Evolutionary conservation across 768 basidiomycete genomes (phyloP).

Genomic region (Podaxis sp.): DNA sequence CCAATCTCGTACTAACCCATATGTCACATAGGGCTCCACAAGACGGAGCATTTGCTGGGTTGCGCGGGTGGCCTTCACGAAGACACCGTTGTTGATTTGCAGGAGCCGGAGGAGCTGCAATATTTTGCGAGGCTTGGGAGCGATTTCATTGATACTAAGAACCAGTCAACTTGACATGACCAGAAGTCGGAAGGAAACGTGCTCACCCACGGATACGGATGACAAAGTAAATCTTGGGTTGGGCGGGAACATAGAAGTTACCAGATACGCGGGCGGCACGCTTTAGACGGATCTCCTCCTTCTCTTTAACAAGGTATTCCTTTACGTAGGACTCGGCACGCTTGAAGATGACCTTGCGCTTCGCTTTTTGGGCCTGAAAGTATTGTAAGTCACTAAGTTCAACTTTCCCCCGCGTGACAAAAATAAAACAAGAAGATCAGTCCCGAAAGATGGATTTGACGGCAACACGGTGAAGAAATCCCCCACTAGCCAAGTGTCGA

Average conservation of each 20-base stretch:
- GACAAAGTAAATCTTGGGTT: constrained; percentile 97
- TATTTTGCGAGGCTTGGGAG: constrained; percentile 99
- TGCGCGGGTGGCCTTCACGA: constrained; percentile 94
- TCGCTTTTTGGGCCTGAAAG: constrained; percentile 75
- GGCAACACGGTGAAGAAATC: constrained; percentile 47
- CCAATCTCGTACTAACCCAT: constrained; percentile 57
- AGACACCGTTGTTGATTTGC: constrained; percentile 99
- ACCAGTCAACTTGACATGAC: constrained; percentile 8
- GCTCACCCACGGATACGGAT: constrained; percentile 93
- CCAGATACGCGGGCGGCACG: constrained; percentile 87
- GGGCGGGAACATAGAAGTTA: constrained; percentile 96
- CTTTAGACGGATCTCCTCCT: constrained; percentile 94
- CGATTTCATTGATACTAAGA: constrained; percentile 96
- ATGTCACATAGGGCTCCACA: constrained; percentile 95
- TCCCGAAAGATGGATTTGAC: constrained; percentile 96
- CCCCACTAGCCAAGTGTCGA: constrained; percentile 76
- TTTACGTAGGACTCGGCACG: constrained; percentile 97
- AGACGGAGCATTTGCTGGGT: constrained; percentile 98
- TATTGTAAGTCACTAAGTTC: constrained; percentile 12
- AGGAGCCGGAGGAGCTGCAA: constrained; percentile 96
- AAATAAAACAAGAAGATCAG: constrained; percentile 40
- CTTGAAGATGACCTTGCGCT: constrained; percentile 98
- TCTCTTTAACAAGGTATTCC: constrained; percentile 90
- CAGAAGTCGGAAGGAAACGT: background rate
- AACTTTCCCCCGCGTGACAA: background rate